phyloP scores from a whole-genome alignment of 305 asterid genomes.

The Fraxinus dipetala region DNA sequence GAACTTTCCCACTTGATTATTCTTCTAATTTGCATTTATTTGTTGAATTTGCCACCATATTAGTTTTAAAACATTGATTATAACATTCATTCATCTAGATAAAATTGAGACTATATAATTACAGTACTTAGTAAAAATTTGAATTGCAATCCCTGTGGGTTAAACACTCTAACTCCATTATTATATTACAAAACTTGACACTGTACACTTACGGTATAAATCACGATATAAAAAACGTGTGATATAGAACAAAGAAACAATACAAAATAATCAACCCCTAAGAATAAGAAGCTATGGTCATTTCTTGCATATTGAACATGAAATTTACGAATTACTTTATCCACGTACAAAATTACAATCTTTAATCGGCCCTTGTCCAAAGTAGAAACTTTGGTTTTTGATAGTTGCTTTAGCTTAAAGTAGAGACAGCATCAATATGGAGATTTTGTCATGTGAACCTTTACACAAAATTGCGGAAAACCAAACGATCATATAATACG shows the following conservation, averaged over 20 bases:
- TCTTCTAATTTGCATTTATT: too few relatives aligned
- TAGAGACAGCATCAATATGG: not conserved
- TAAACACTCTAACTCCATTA: too few relatives aligned
- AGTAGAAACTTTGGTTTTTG: not conserved
- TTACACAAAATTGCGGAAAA: not conserved
- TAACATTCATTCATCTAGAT: too few relatives aligned
- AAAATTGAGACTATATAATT: too few relatives aligned
- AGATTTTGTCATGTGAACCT: not conserved
- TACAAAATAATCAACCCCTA: not conserved
- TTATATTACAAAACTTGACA: too few relatives aligned
- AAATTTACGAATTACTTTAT: not conserved
- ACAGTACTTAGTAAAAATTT: too few relatives aligned
- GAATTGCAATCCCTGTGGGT: too few relatives aligned
- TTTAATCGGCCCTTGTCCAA: not conserved
- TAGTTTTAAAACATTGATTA: too few relatives aligned
- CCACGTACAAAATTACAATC: not conserved
- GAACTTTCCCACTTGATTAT: too few relatives aligned
- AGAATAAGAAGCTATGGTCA: not conserved
- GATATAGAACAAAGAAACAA: not conserved
- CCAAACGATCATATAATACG: not conserved
- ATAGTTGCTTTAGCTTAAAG: not conserved
- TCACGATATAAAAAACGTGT: too few relatives aligned
- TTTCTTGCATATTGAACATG: not conserved
- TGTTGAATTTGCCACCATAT: too few relatives aligned
- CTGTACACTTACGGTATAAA: too few relatives aligned